These are phyloP conservation scores for Microdochium trichocladiopsis DNA, from an alignment of 2,329 filamentous ascomycete species.

Conservation along the genomic window DNA sequence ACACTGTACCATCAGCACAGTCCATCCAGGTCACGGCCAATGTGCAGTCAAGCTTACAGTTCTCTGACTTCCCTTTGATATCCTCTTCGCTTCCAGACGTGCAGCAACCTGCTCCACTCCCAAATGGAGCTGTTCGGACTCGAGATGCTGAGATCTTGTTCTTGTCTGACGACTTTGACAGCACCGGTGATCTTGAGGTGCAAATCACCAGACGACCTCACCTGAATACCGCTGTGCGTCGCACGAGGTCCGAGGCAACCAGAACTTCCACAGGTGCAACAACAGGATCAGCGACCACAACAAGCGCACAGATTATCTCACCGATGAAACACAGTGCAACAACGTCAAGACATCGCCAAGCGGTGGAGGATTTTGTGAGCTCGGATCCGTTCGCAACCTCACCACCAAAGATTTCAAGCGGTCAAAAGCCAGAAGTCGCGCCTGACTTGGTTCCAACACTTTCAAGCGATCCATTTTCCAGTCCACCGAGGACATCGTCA, in stretches of 20 bases:
- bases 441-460: not conserved
- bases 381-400: constrained; percentile 15
- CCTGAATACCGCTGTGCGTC: not conserved
- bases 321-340: constrained; percentile 6
- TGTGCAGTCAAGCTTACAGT: not conserved
- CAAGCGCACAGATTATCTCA: constrained; percentile 15
- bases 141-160: constrained; percentile 20
- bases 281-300: not conserved
- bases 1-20: constrained; percentile 1
- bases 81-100: not conserved
- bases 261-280: not conserved
- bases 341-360: constrained; percentile 1
- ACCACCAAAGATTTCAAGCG: constrained; percentile 7
- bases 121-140: not conserved
- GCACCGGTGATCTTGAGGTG: constrained; percentile 27
- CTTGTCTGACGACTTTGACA: constrained; percentile 33
- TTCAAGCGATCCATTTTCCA: constrained; percentile 13
- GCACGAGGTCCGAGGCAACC: not conserved
- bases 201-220: constrained; percentile 12
- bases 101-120: not conserved
- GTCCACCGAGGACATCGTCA: constrained; percentile 10
- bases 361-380: constrained; percentile 5
- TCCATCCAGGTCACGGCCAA: not conserved
- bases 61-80: not conserved
- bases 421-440: constrained; percentile 1